Conservation (phyloP, 495 filamentous ascomycete species). For the Pseudevernia furfuracea region DNA sequence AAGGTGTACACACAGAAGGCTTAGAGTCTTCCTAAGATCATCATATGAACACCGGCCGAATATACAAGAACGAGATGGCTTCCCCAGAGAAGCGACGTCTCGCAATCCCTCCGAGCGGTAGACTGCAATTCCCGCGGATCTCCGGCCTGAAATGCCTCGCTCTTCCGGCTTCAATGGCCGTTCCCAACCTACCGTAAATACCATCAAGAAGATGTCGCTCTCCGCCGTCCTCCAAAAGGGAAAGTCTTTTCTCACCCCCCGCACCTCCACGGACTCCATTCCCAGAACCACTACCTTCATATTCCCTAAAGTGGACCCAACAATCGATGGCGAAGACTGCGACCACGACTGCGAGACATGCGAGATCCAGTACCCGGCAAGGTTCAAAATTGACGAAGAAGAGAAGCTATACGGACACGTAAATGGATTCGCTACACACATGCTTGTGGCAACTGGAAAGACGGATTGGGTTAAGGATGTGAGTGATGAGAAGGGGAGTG, state of each 20-base stretch:
- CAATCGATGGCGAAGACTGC: constrained; percentile 83
- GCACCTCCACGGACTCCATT: constrained; percentile 19
- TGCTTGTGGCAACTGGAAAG: constrained; percentile 90
- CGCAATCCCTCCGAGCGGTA: background rate
- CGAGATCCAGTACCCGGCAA: constrained; percentile 65
- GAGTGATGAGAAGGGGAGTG: constrained; percentile 80
- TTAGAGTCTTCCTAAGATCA: background rate
- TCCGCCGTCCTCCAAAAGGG: constrained; percentile 18
- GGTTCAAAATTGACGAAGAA: constrained; percentile 64
- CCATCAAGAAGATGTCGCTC: constrained; percentile 15
- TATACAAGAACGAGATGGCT: background rate
- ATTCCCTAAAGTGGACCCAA: constrained; percentile 51
- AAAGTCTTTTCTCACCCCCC: constrained; percentile 23
- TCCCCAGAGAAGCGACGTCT: background rate
- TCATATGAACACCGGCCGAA: background rate
- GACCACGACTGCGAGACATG: constrained; percentile 84
- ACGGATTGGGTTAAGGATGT: constrained; percentile 91
- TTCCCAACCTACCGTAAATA: background rate
- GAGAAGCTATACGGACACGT: constrained; percentile 81
- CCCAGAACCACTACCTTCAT: constrained; percentile 31
- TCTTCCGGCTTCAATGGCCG: background rate
- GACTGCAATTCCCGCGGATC: background rate
- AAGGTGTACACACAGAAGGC: background rate
- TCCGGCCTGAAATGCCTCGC: constrained; percentile 2
- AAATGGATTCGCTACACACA: constrained; percentile 81